Conservation (phyloP, 2,329 filamentous ascomycete genomes). For the Xylariaceae sp. region DNA sequence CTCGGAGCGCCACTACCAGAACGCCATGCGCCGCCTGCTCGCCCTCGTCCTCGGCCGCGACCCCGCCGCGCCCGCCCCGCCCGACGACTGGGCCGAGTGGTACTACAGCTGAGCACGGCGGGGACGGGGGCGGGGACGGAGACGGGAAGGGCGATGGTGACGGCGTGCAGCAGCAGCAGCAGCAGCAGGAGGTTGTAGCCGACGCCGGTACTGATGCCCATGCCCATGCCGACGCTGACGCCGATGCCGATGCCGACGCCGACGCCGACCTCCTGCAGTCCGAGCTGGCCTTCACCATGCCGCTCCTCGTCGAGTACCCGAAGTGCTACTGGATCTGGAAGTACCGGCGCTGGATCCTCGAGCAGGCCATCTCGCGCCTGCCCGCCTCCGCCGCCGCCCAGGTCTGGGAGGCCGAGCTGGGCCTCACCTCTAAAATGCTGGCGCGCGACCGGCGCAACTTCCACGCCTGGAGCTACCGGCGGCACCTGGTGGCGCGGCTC, state of each 20-base stretch:
- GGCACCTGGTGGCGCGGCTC: constrained; percentile 67
- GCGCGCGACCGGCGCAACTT: constrained; percentile 83
- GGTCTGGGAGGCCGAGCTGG: constrained; percentile 81
- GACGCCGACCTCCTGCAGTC: constrained; percentile 51
- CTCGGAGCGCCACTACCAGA: constrained; percentile 47
- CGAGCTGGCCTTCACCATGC: constrained; percentile 77
- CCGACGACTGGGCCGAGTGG: constrained; percentile 45
- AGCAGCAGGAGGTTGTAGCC: constrained; percentile 12
- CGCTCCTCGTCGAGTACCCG: constrained; percentile 74
- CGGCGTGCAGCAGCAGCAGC: constrained; percentile 28
- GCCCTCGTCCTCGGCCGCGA: constrained; percentile 45
- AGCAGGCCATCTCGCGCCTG: constrained; percentile 60
- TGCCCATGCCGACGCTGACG: neutral
- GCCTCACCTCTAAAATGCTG: constrained; percentile 81
- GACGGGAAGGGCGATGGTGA: too few relatives aligned
- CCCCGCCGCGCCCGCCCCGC: constrained; percentile 36
- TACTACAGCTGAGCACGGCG: constrained; percentile 47
- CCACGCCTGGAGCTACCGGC: constrained; percentile 90
- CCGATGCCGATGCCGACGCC: neutral
- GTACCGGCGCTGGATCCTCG: constrained; percentile 78
- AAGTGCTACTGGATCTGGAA: constrained; percentile 99
- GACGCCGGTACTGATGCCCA: constrained; percentile 4
- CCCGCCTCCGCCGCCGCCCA: constrained; percentile 45
- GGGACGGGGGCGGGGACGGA: too few relatives aligned
- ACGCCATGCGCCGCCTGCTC: constrained; percentile 56